Percentiles rank a stretch among this genome's conserved stretches.
Evolutionary conservation across 2,329 filamentous ascomycete genomes (phyloP).

Genomic region (Cyclaneusma minus): DNA sequence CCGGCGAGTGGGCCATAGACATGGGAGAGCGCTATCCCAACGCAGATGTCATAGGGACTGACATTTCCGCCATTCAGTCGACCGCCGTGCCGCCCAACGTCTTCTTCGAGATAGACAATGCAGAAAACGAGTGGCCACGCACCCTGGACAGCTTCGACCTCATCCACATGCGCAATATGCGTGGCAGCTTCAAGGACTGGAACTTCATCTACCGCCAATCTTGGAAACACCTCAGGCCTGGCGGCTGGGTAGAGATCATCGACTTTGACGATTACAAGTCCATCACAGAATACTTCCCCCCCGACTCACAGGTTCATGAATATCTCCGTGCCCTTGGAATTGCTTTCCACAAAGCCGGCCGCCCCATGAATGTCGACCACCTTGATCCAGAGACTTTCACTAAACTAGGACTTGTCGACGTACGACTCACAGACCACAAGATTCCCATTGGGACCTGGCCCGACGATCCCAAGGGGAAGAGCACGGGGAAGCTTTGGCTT

Average conservation of each 20-base stretch:
- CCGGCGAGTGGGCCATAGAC: conserved; percentile 7
- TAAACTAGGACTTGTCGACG: conserved; percentile 25
- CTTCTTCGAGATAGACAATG: conserved; percentile 50
- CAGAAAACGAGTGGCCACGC: conserved; percentile 32
- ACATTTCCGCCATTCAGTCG: conserved; percentile 43
- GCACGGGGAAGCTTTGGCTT: conserved; percentile 13
- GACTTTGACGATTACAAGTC: conserved; percentile 12
- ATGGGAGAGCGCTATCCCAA: conserved; percentile 6
- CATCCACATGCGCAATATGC: conserved; percentile 42
- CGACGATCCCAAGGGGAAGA: conserved; percentile 15
- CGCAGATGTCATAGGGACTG: conserved; percentile 32
- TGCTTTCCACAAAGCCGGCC: conserved; percentile 4
- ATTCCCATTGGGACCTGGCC: conserved; percentile 21
- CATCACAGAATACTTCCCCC: conserved; percentile 3
- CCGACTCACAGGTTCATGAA: no score
- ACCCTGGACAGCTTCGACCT: conserved; percentile 35
- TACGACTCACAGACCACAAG: conserved; percentile 14
- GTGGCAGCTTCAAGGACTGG: conserved; percentile 41
- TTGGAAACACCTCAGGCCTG: conserved; percentile 19
- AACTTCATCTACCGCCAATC: conserved; percentile 35
- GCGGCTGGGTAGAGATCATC: conserved; percentile 17
- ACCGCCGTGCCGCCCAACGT: conserved; percentile 44
- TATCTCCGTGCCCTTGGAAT: conserved; percentile 7
- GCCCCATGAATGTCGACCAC: conserved; percentile 3
- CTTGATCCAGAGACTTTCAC: conserved; percentile 9